Evolutionary conservation across 345 rosid species (phyloP), one percentile per base, ranked within the genome.

Genomic region (Linum trigynum): DNA sequence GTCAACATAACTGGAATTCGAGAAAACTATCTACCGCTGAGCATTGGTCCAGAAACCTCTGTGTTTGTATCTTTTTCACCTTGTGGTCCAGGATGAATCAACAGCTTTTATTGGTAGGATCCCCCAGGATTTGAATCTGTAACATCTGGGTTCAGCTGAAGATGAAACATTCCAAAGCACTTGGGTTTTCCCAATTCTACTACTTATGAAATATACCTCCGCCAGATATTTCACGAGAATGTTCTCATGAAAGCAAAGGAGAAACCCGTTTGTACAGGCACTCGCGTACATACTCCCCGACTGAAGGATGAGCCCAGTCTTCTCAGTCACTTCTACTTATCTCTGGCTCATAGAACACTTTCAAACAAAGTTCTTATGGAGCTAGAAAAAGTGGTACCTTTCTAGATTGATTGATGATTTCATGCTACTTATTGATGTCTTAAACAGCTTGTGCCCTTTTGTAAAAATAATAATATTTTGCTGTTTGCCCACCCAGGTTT

Each of bases 341-440:
- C 99, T 74, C 73, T 94, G 81, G 79, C 90, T 70, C 97, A 90
- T 75, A 83, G 96, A 75, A 86, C 88, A 64, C 86, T 90, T 80
- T 81, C 90, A 10, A 80, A 78, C 76, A 86, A 76, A 81, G 95
- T 84, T 72, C 84, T 82, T 58, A 65, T 71, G 78, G 83, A 88
- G 71, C 80, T 94, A 58, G 96, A 94, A 75, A 80, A 78, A 73
- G 91, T 82, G 92, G 98, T 92, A 86, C 40, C 69, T 71, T 48
- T 14, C 61, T 67, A 32, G 66, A 67, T 8, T 78, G 58, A 45
- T 43, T 65, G 15, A 15, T 3, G 41, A 16, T 15, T 40, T 5
- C 7, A 32, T 36, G 53, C 32, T 23, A 23, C 32, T 65, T 61
- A 23, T 23, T 23, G 32, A 23, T 23, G 32, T 23, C 38, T 57